Evolutionary conservation across 164 flowering plant species (phyloP).

Genomic region (Macadamia integrifolia): DNA sequence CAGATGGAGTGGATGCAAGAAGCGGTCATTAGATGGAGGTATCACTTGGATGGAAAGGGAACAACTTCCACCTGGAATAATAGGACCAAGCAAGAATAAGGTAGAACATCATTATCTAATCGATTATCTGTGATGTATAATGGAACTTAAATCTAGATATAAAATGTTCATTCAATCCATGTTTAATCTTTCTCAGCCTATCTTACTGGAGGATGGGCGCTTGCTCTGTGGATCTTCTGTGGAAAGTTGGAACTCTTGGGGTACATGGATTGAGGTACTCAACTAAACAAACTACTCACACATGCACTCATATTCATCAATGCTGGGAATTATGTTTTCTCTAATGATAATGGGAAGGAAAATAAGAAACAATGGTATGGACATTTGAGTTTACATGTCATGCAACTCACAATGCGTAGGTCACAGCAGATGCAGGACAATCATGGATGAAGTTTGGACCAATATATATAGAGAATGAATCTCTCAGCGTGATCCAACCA

Average conservation of each 20-base stretch:
- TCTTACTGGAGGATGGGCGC: constrained; percentile 65
- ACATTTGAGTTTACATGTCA: constrained; percentile 3
- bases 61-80: constrained; percentile 94
- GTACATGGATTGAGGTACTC: constrained; percentile 90
- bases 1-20: constrained; percentile 97
- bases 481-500: constrained; percentile 86
- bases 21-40: constrained; percentile 77
- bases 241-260: constrained; percentile 99
- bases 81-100: constrained; percentile 94
- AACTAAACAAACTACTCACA: not conserved
- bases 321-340: not conserved
- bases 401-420: constrained; percentile 30
- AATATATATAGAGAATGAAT: constrained; percentile 42
- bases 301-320: no score
- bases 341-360: not conserved
- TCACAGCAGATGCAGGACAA: constrained; percentile 64
- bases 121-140: not conserved
- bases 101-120: constrained; percentile 22
- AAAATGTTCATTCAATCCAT: not conserved
- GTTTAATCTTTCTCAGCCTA: constrained; percentile 47
- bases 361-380: not conserved
- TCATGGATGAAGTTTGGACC: constrained; percentile 88
- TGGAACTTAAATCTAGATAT: not conserved
- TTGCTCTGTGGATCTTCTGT: constrained; percentile 93
- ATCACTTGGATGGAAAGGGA: constrained; percentile 75